Base-by-base conservation (phyloP, 1,139 yeast species). In the Williopsis jadinii region DNA sequence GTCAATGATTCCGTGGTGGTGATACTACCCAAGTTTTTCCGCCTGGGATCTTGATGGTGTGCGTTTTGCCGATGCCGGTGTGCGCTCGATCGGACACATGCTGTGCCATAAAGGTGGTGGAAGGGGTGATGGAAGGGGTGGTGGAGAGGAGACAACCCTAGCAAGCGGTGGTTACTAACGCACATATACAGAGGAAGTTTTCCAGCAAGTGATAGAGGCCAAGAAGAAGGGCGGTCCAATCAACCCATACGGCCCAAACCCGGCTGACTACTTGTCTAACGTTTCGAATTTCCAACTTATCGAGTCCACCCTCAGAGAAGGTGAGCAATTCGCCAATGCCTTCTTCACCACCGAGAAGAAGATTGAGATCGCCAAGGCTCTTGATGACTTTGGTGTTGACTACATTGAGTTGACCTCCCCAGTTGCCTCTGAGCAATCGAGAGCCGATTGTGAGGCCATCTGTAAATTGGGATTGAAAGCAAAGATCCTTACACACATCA, bases 301-400 rank as follows among this genome's bases (percentile, higher is more conserved):
- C 59, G 98, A 92, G 68, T 86, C 96, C 15, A 92, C 97, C 28
- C 73, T 92, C 51, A 82, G 97, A 74, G 98, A 92, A 68, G 97
- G 98, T 63, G 98, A 92, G 68, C 98, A 92, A 65, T 92, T 92
- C 63, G 97, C 97, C 59, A 92, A 90, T 61, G 96, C 98, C 10
- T 92, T 90, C 66, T 92, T 92, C 70, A 71, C 80, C 56, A 88
- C 97, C 37, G 97, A 85, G 62, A 92, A 87, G 74, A 47, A 92
- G 73, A 90, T 92, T 52, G 97, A 90, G 65, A 92, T 92, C 51
- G 98, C 98, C 57, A 90, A 84, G 73, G 97, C 97, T 13, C 72
- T 92, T 50, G 97, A 90, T 63, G 97, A 90, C 59, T 92, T 92
- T 60, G 98, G 98, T 55, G 97, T 88, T 41, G 98, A 92, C 67